A percentile compares a stretch with the other conserved stretches of the same genome.
Evolutionary conservation across 129 eudicot genomes (phyloP).

Genomic region (Centaurea solstitialis): DNA sequence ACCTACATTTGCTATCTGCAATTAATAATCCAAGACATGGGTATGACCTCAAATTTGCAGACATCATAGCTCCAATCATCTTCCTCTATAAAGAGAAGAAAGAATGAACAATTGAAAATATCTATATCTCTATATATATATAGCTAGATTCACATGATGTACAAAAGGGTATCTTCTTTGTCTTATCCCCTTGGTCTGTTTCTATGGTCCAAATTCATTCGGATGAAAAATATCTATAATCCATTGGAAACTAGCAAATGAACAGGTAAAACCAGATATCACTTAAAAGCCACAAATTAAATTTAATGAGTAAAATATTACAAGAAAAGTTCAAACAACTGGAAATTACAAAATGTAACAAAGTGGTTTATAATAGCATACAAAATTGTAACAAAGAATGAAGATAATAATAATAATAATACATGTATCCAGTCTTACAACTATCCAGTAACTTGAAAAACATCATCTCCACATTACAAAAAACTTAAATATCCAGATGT

Average conservation of each 20-base stretch:
- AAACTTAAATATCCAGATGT: constrained; percentile 10
- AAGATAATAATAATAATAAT: constrained; percentile 9
- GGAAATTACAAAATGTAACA: constrained; percentile 18
- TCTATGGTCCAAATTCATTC: constrained; percentile 39
- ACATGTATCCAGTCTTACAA: constrained; percentile 24
- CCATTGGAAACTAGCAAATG: neutral
- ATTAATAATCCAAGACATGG: constrained; percentile 35
- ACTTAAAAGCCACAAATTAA: neutral
- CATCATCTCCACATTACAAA: constrained; percentile 27
- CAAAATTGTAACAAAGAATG: constrained; percentile 33
- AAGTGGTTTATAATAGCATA: constrained; percentile 11
- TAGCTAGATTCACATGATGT: neutral
- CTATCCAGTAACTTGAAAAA: constrained; percentile 18
- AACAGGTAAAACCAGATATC: neutral
- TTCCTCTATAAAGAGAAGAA: neutral
- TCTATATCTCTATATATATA: neutral
- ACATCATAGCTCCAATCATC: constrained; percentile 23
- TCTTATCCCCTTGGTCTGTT: constrained; percentile 24
- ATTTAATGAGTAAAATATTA: neutral
- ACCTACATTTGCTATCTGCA: constrained; percentile 27
- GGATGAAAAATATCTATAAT: neutral
- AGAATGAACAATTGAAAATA: neutral
- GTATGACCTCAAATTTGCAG: constrained; percentile 29
- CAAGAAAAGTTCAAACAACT: neutral
- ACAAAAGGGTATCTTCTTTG: constrained; percentile 29